Base-by-base conservation (phyloP, 2,329 filamentous ascomycete species). In the Anthostomella pinea region DNA sequence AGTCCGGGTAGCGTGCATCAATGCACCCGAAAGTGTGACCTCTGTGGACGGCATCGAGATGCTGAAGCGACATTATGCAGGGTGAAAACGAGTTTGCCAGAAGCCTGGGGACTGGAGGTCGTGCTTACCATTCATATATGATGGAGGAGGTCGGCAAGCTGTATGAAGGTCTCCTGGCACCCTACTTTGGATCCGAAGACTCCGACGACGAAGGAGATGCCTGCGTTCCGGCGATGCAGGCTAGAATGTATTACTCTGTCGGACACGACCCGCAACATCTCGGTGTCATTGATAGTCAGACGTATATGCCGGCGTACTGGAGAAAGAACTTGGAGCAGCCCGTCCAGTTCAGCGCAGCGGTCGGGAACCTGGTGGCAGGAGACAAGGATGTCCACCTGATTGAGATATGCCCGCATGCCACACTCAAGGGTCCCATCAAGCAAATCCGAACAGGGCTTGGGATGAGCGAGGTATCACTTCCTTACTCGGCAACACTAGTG, bases 391-490 rank as follows among this genome's bases (percentile, higher is more conserved):
- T 8, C 3, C 36, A 39, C 5, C 13, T 50, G 7, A 30, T 51
- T n/a, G 43, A 51, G 19, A 30, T 49, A 1, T 45, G 46, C 2
- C 48, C 48, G 0, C 48, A 51, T 43, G 51, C 60, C 6, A 57
- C 62, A 7, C 49, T 67, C 2, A 61, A 64, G 39, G 56, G 50
- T 0, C 62, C 63, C 0, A 43, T 59, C 1, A 45, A 48, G n/a
- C 56, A 64, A 32, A 61, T 45, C 9, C 53, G 15, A 34, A 57
- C 16, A 45, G n/a, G n/a, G n/a, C n/a, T n/a, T n/a, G n/a, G n/a
- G n/a, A n/a, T n/a, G n/a, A n/a, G n/a, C n/a, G n/a, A n/a, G n/a
- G n/a, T n/a, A n/a, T 3, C 9, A 1, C 7, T 41, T 1, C 34
- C 21, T 1, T 42, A 45, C 11, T 17, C 21, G 1, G 13, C 33